These are phyloP conservation scores for Trichocomaceae sp. DNA, from an alignment of 2,329 filamentous ascomycete genomes.

Conservation along the genomic window DNA sequence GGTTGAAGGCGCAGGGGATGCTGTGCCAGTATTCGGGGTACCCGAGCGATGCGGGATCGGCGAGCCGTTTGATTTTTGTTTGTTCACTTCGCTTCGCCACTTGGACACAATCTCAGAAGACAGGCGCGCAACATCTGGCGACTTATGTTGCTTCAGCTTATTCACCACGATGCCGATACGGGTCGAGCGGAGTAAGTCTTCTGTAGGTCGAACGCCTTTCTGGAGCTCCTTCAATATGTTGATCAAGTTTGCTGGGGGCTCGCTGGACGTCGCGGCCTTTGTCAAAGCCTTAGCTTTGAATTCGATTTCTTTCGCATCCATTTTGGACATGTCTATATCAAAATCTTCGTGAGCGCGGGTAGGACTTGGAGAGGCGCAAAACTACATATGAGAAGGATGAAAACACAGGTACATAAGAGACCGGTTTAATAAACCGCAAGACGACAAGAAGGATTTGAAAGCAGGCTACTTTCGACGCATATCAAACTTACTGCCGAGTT, in stretches of 20 bases:
- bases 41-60: constrained; percentile 35
- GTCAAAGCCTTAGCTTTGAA: constrained; percentile 69
- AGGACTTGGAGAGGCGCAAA: neutral
- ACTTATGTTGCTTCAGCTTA: constrained; percentile 74
- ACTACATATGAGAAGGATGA: neutral
- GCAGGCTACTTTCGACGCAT: neutral
- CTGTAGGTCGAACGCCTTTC: constrained; percentile 72
- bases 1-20: constrained; percentile 44
- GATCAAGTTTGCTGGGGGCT: constrained; percentile 65
- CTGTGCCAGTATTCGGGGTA: constrained; percentile 44
- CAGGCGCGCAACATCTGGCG: constrained; percentile 62
- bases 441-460: neutral
- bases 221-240: constrained; percentile 71
- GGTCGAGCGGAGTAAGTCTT: constrained; percentile 86
- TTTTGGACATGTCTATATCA: constrained; percentile 30
- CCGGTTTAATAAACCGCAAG: neutral
- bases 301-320: constrained; percentile 79
- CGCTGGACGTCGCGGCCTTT: constrained; percentile 69
- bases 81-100: constrained; percentile 40
- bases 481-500: neutral
- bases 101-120: constrained; percentile 79
- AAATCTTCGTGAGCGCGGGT: neutral
- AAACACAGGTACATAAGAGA: neutral
- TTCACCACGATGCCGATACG: constrained; percentile 85
- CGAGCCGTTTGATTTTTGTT: constrained; percentile 40